These are phyloP conservation scores for Aspergillus pseudotamarii DNA, from an alignment of 2,329 filamentous ascomycete species.

Conservation along the genomic window DNA sequence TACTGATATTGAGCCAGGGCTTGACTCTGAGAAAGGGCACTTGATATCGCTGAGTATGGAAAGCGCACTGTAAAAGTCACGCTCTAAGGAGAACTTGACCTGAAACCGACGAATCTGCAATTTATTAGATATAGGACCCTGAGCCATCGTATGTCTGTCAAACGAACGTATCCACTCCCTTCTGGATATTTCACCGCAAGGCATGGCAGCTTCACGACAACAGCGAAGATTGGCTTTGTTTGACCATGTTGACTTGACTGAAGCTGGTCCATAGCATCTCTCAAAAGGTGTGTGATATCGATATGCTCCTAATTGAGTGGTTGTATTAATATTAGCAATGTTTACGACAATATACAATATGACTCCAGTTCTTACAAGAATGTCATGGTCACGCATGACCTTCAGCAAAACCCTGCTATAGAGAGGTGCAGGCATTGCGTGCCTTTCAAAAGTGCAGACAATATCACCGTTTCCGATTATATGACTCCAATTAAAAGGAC, in stretches of 20 bases:
- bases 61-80: constrained; percentile 46
- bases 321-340: constrained; percentile 2
- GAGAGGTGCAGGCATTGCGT: constrained; percentile 12
- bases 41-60: constrained; percentile 44
- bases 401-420: constrained; percentile 31
- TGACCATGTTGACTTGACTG: constrained; percentile 20
- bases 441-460: constrained; percentile 38
- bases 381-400: constrained; percentile 35
- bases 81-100: constrained; percentile 44
- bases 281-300: constrained; percentile 38
- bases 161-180: constrained; percentile 32
- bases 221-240: constrained; percentile 37
- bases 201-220: constrained; percentile 49
- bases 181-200: constrained; percentile 47
- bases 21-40: constrained; percentile 48
- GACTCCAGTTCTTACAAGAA: constrained; percentile 37
- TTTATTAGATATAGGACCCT: neutral
- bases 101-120: constrained; percentile 48
- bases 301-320: constrained; percentile 43
- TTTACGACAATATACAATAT: neutral
- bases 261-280: constrained; percentile 24
- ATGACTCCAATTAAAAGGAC: constrained; percentile 49
- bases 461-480: constrained; percentile 42
- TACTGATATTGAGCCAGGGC: constrained; percentile 24
- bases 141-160: neutral